Evolutionary conservation across 139 green algal species (phyloP).

Genomic region (Nannochloris sp.): DNA sequence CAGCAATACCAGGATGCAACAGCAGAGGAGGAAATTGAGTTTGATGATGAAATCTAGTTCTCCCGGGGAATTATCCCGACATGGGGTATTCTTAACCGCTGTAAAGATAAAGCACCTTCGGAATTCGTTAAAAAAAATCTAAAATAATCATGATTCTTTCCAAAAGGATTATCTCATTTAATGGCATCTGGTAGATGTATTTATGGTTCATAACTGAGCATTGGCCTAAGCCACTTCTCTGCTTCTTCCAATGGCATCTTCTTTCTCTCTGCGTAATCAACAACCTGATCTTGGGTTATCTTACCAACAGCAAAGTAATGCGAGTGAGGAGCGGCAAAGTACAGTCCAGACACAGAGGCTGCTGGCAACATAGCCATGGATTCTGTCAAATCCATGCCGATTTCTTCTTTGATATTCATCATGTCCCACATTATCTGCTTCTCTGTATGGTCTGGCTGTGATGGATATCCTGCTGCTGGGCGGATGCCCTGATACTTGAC

Average conservation of each 20-base stretch:
- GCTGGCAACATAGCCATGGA: slow-evolving; percentile 93
- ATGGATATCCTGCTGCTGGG: slow-evolving; percentile 95
- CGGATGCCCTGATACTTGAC: slow-evolving; percentile 98
- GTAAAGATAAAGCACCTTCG: no score
- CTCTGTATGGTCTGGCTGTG: slow-evolving; percentile 97
- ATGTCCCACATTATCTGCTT: slow-evolving; percentile 95
- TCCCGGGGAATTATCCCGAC: neutral
- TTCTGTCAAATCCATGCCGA: slow-evolving; percentile 86
- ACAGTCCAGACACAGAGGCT: slow-evolving; percentile 86
- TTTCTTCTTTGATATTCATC: slow-evolving; percentile 70
- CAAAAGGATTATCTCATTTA: no score
- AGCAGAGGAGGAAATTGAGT: slow-evolving; percentile 72
- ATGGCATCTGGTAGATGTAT: neutral
- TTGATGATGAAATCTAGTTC: neutral
- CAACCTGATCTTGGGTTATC: slow-evolving; percentile 87
- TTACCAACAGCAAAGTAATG: slow-evolving; percentile 98
- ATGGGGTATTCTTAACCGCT: neutral
- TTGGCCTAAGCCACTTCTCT: slow-evolving; percentile 81
- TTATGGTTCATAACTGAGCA: slow-evolving; percentile 88
- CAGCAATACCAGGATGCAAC: slow-evolving; percentile 98
- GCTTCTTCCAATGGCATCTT: slow-evolving; percentile 66
- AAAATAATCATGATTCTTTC: no score
- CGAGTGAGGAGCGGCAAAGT: slow-evolving; percentile 73
- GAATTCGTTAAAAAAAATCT: no score
- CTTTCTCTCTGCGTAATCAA: slow-evolving; percentile 87